Evolutionary conservation across 2,329 filamentous ascomycete species (phyloP), one percentile per base, ranked within the genome.

Genomic region (Apiospora koreana): DNA sequence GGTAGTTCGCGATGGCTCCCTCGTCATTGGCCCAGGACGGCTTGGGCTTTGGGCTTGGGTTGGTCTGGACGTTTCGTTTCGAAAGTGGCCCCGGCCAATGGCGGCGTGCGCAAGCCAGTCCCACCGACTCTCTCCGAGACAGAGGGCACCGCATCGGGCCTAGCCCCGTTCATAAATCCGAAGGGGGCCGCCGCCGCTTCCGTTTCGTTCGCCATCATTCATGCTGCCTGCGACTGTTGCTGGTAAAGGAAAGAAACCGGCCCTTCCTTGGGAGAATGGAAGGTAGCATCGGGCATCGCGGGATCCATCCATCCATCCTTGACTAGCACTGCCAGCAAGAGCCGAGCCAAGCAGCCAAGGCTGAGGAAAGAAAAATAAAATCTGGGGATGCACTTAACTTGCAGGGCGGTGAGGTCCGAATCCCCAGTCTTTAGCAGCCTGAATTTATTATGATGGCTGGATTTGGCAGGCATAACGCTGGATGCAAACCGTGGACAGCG

Each of bases 51-150:
- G 38, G 38, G 38, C 38, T 41, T 41, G 14, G 41, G 41, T 12
- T 42, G 62, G 62, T 25, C 64, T 42, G 38, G 42, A 66, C 64
- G 64, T 66, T 66, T 66, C 64, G 64, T 66, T 66, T 66, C 64
- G 38, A 65, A 65, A 41, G 42, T 41, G 38, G 64, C 9, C 14
- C 23, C 38, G 64, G 64, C 64, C 64, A 43, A 66, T 66, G 64
- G 41, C 38, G 64, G 64, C 25, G 64, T 31, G n/a, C 64, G 64
- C 64, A 38, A n/a, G 28, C 64, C 64, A 66, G 64, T 25, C 28
- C 64, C 38, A 66, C 64, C 42, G 41, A 42, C 25, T 31, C 18
- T 31, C 41, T 25, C 38, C 64, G 25, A 66, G 64, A 66, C 64
- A 45, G 64, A 66, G 38, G 42, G 64, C 64, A 66, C 64, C 64